Evolutionary conservation across 2,329 filamentous ascomycete genomes (phyloP), one percentile per base, ranked within the genome.

Genomic region (Orbilia blumenaviensis): DNA sequence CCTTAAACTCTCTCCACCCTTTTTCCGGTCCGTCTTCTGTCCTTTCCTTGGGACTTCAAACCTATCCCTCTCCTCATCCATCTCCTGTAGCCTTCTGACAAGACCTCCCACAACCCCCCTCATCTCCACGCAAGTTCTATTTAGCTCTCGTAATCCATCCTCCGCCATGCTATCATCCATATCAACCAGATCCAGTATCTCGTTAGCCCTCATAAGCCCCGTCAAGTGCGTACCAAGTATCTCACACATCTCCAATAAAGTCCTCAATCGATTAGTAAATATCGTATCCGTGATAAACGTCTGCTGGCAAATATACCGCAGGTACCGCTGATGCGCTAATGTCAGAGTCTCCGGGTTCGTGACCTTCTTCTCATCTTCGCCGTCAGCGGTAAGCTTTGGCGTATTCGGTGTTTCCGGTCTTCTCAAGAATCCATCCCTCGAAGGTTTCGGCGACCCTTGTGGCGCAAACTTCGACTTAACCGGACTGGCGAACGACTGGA

Each of bases 21-120:
- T 68, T 58, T 14, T 77, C 46, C 29, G 71, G 46, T 66, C 46
- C 36, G 38, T 58, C 14, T 56, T 61, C 4, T 63, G 64, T 34
- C 63, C 68, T 18, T 69, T 76, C 64, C 72, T 58, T n/a, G 72
- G 29, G 21, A 67, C 64, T 18, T 76, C 64, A 34, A 69, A 68
- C 25, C 64, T 68, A 38, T 80, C 79, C 52, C 79, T 72, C 46
- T 80, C 78, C 27, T 80, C 80, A 58, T 80, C 80, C 71, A 80
- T 79, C 38, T 68, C 78, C 42, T 80, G 78, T 29, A 80, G 29
- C 21, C 80, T 69, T 42, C 61, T 74, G 29, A 80, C 78, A 48
- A 80, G 38, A 41, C 68, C 77, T 6, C 77, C 77, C 36, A 80
- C 34, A 18, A 80, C 63, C 16, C 27, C 67, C 12, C 77, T 68